phyloP scores from a whole-genome alignment of 306 rosid species.

The Dalbergia cultrata region DNA sequence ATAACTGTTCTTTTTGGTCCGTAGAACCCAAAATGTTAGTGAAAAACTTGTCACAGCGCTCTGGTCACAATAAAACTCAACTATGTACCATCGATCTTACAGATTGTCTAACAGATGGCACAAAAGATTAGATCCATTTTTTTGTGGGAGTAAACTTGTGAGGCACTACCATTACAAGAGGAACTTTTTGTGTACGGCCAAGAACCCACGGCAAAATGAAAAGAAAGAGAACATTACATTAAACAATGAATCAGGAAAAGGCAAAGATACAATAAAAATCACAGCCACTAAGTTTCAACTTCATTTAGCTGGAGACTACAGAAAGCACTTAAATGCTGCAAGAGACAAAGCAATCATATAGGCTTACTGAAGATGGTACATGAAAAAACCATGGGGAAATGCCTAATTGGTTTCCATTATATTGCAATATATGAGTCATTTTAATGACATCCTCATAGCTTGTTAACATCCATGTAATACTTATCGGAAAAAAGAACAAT shows the following conservation, averaged over 20 bases:
- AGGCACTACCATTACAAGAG: background rate
- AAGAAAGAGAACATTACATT: conserved; percentile 35
- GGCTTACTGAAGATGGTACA: conserved; percentile 12
- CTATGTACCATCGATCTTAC: background rate
- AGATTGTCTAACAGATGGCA: conserved; percentile 1
- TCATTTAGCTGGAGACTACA: conserved; percentile 18
- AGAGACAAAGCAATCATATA: conserved; percentile 5
- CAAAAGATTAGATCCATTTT: background rate
- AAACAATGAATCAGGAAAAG: background rate
- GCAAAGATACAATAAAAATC: conserved; percentile 21
- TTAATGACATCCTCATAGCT: background rate
- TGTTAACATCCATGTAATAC: background rate
- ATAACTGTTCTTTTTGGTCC: background rate
- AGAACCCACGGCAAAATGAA: background rate
- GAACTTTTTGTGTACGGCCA: conserved; percentile 31
- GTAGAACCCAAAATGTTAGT: background rate
- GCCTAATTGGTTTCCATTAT: background rate
- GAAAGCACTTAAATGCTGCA: background rate
- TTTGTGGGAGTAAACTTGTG: conserved; percentile 25
- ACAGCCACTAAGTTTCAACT: conserved; percentile 32
- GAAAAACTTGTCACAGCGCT: conserved; percentile 9
- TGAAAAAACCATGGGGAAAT: conserved; percentile 13
- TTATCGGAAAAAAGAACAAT: no score
- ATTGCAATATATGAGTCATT: background rate
- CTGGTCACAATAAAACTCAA: conserved; percentile 24